These are phyloP conservation scores for Ceratobasidium papillatum DNA, from an alignment of 1,284 basidiomycete species.

Conservation along the genomic window DNA sequence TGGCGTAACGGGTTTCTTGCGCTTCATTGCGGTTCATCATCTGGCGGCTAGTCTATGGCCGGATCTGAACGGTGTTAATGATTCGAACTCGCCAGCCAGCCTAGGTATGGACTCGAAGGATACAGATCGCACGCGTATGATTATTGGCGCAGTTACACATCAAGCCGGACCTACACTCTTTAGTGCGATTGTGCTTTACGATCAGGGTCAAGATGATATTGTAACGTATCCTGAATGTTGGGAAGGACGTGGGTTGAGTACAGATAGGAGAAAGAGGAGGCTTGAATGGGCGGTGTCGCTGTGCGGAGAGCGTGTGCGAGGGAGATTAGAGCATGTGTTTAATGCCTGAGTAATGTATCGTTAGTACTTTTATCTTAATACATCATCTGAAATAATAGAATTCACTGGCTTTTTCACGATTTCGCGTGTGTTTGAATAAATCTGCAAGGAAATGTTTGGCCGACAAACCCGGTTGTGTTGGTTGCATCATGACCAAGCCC, in stretches of 20 bases:
- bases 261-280: neutral
- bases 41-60: conserved; percentile 79
- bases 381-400: neutral
- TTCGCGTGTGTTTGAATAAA: too few relatives aligned
- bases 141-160: conserved; percentile 37
- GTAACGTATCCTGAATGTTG: conserved; percentile 28
- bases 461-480: too few relatives aligned
- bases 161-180: conserved; percentile 37
- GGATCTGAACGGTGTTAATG: conserved; percentile 55
- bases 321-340: conserved; percentile 23
- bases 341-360: conserved; percentile 13
- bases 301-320: conserved; percentile 37
- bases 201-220: neutral
- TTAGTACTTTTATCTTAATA: neutral
- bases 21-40: conserved; percentile 80
- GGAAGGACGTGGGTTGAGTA: conserved; percentile 26
- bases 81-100: neutral
- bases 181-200: conserved; percentile 28
- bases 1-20: conserved; percentile 66
- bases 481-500: neutral
- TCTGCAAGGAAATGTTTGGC: too few relatives aligned
- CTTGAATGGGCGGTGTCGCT: conserved; percentile 33
- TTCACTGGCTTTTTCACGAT: too few relatives aligned
- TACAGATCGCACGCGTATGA: conserved; percentile 27
- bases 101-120: neutral